Base-by-base conservation (phyloP, 1,284 basidiomycete species). In the Pseudozyma hubeiensis region DNA sequence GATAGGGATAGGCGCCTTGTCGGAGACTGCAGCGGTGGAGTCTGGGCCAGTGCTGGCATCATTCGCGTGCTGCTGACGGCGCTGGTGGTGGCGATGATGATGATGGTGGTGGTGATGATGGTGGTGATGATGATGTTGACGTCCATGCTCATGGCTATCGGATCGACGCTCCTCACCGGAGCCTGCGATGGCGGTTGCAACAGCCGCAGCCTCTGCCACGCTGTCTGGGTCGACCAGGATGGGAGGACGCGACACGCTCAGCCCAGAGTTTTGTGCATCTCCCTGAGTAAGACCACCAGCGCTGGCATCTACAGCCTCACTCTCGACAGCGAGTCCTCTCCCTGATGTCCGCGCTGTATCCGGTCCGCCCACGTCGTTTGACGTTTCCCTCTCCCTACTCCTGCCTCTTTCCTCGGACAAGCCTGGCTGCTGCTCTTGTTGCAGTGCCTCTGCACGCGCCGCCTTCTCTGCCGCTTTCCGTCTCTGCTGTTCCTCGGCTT, bases 381-480 rank as follows among this genome's bases (percentile, higher is more conserved):
- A 24, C 46, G 54, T 19, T 7, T 70, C 70, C 31, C 75, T 52
- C 11, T 71, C 75, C 46, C 72, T 44, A 24, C 63, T 75, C 39
- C 72, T 47, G 2, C 72, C 75, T 17, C 72, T 60, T 2, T 61
- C 40, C 30, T 72, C 64, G 16, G 29, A 33, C 24, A 43, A 35
- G 5, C 50, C 39, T 24, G n/a, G 17, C 43, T 53, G 49, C 29
- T 13, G 50, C n/a, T 47, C n/a, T 7, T 9, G 19, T 11, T 43
- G 49, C 13, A 60, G 41, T 19, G 34, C 43, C 47, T 55, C 31
- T 29, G 50, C 35, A 2, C 37, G 29, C 43, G 48, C 14, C 14
- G 33, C 66, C 31, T 37, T 29, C 31, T 67, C 66, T 31, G 35
- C 52, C 24, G 46, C 61, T 19, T 55, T 60, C 29, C 57, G 41